Evolutionary conservation across 2,329 filamentous ascomycete species (phyloP), one percentile per base, ranked within the genome.

Genomic region (Diaporthe sp.): DNA sequence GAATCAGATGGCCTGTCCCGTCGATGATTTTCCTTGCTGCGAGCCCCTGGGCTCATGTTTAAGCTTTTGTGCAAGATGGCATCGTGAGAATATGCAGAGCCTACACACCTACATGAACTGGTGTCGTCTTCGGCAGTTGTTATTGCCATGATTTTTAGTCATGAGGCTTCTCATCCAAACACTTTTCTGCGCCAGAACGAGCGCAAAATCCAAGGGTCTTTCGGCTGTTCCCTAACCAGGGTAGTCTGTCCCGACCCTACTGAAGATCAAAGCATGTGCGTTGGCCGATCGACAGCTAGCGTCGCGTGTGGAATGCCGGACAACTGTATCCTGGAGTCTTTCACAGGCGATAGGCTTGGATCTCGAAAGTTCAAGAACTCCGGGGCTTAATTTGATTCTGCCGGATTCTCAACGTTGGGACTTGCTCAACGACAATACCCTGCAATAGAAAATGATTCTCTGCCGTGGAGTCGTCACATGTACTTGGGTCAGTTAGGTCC

Each of bases 111-210:
- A 53, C 32, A 68, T 53, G 63, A 68, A 68, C 63, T 27, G 63
- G 63, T 68, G 47, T 39, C 10, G 17, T 47, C 63, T 30, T 68
- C 63, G 63, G 63, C 63, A 68, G 63, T 53, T 68, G 47, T 30
- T n/a, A 5, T 68, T 53, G 47, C 15, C 44, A 51, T 8, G 47
- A 39, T 19, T 30, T 19, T 39, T 4, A 37, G n/a, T 6, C n/a
- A 15, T 27, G 47, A 22, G 15, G 4, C 2, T 1, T 51, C 12
- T 27, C 32, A 2, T 2, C 47, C 22, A 51, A 51, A 8, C 8
- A 27, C 15, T 22, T 7, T 13, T 27, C 5, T 9, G 4, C 13
- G 22, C 32, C 15, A 25, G 10, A 7, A 10, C 4, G n/a, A 37
- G 3, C 27, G 47, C 22, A 1, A 10, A 22, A 39, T 4, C 10